Conservation (phyloP, 495 filamentous ascomycete genomes). For the Eremomyces bilateralis region DNA sequence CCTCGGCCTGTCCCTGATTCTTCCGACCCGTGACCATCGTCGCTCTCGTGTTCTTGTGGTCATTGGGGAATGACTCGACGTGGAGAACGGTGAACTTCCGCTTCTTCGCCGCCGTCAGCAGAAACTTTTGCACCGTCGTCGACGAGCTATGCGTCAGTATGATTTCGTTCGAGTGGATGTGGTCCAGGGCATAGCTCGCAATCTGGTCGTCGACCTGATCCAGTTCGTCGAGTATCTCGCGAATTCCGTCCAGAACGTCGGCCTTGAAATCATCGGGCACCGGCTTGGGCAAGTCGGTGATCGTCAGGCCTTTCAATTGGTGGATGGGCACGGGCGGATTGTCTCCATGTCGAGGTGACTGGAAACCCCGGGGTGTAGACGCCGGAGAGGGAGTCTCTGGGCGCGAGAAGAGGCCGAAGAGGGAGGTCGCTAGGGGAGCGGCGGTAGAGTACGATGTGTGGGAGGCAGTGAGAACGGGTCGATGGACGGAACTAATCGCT, state of each 20-base stretch:
- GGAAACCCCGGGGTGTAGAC: slow-evolving; percentile 17
- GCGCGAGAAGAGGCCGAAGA: slow-evolving; percentile 66
- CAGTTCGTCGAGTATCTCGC: slow-evolving; percentile 81
- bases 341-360: slow-evolving; percentile 15
- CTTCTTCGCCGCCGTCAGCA: slow-evolving; percentile 62
- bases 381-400: slow-evolving; percentile 18
- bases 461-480: slow-evolving; percentile 31
- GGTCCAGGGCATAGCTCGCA: slow-evolving; percentile 59
- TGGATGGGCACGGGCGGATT: no score
- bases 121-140: slow-evolving; percentile 63
- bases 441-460: slow-evolving; percentile 31
- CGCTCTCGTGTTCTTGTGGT: slow-evolving; percentile 36
- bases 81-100: slow-evolving; percentile 75
- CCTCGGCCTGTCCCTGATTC: slow-evolving; percentile 6
- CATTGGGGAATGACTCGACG: slow-evolving; percentile 48
- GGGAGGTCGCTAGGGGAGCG: slow-evolving; percentile 32
- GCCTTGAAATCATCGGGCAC: slow-evolving; percentile 41
- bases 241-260: slow-evolving; percentile 74
- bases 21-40: slow-evolving; percentile 31
- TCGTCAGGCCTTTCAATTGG: slow-evolving; percentile 12
- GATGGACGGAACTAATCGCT: slow-evolving; percentile 12
- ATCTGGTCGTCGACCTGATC: slow-evolving; percentile 77
- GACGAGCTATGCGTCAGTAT: slow-evolving; percentile 69
- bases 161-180: slow-evolving; percentile 78
- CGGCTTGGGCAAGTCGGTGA: slow-evolving; percentile 6